phyloP scores from a whole-genome alignment of 805 yeast species.

The Naumovozyma dairenensis region DNA sequence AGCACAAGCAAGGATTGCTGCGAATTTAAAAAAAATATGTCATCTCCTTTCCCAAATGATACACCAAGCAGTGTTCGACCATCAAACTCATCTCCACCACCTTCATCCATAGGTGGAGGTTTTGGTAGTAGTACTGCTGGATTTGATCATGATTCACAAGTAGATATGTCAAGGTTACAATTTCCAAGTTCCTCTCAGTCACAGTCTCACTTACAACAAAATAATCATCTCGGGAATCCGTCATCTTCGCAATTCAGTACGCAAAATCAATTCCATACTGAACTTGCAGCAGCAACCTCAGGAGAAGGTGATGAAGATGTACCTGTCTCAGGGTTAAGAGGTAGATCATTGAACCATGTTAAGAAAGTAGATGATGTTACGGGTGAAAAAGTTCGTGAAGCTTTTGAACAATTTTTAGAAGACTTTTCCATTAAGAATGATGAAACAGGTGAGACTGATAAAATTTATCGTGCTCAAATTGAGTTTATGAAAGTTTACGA shows the following conservation, averaged over 20 bases:
- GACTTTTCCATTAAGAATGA: constrained; percentile 40
- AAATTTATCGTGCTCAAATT: constrained; percentile 66
- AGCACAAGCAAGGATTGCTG: too few relatives aligned
- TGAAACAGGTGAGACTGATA: constrained; percentile 34
- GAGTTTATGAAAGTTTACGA: constrained; percentile 72
- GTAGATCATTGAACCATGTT: constrained; percentile 56
- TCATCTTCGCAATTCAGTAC: constrained; percentile 18
- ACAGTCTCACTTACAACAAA: too few relatives aligned
- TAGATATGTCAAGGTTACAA: constrained; percentile 18
- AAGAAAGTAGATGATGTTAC: constrained; percentile 85
- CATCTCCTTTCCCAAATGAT: constrained; percentile 17
- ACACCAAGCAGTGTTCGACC: constrained; percentile 14
- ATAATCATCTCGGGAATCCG: constrained; percentile 4
- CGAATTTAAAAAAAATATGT: too few relatives aligned
- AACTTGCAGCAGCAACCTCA: constrained; percentile 8
- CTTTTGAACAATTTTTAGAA: constrained; percentile 76
- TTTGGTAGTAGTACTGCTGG: constrained; percentile 25
- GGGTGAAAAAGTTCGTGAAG: constrained; percentile 87
- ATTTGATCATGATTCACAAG: constrained; percentile 18
- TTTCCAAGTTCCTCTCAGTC: constrained; percentile 26
- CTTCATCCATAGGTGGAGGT: constrained; percentile 23
- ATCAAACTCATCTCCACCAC: constrained; percentile 22
- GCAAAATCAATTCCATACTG: constrained; percentile 15
- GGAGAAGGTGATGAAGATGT: constrained; percentile 9
- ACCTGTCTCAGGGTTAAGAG: constrained; percentile 30